Evolutionary conservation across 768 basidiomycete genomes (phyloP).

Genomic region (Collybia sp.): DNA sequence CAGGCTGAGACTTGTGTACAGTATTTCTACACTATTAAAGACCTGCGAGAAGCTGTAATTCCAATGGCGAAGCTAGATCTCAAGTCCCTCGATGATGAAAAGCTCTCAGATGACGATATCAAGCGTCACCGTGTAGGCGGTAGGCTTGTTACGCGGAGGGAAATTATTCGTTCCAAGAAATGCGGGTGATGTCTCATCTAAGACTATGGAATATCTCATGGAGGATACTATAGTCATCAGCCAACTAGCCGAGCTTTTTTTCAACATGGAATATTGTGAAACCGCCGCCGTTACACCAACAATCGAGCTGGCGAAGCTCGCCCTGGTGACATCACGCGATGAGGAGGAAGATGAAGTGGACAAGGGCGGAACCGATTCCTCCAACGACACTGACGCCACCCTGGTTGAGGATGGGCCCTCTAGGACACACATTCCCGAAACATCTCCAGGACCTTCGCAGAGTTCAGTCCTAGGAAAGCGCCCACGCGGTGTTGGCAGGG

Average conservation of each 20-base stretch:
- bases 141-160: conserved; percentile 71
- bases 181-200: conserved; percentile 44
- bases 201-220: conserved; percentile 6
- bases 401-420: conserved; percentile 71
- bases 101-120: conserved; percentile 75
- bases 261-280: conserved; percentile 64
- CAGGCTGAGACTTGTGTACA: conserved; percentile 22
- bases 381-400: conserved; percentile 86
- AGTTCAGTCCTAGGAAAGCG: conserved; percentile 70
- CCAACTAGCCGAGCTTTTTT: conserved; percentile 77
- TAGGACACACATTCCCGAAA: conserved; percentile 23
- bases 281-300: conserved; percentile 73
- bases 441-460: conserved; percentile 31
- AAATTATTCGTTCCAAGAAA: conserved; percentile 80
- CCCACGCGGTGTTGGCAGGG: conserved; percentile 41
- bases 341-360: conserved; percentile 83
- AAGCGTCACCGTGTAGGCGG: conserved; percentile 87
- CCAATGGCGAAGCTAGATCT: conserved; percentile 50
- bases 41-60: conserved; percentile 72
- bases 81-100: conserved; percentile 61
- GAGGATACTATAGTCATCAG: conserved; percentile 55
- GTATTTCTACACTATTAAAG: conserved; percentile 97
- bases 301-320: conserved; percentile 85
- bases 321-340: conserved; percentile 84
- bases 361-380: conserved; percentile 70